These are phyloP conservation scores for Entomophthora muscae DNA, from an alignment of 371 early-diverging fungal genomes.

Conservation along the genomic window DNA sequence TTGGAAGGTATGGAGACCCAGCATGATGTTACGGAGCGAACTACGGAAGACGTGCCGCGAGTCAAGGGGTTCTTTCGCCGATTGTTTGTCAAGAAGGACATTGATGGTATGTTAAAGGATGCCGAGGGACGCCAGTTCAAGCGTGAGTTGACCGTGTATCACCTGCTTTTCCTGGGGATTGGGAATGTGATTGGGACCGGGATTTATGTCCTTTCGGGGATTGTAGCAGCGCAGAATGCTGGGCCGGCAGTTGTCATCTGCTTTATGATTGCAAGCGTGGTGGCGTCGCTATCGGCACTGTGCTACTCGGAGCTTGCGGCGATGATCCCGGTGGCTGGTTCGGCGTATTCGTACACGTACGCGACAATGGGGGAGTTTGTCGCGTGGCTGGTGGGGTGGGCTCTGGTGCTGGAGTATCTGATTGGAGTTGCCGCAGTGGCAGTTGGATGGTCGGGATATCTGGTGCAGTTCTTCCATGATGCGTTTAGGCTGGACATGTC, in stretches of 20 bases:
- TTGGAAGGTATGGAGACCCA: no score
- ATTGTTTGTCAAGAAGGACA: no score
- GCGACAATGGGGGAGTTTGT: conserved; percentile 68
- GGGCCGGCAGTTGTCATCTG: conserved; percentile 67
- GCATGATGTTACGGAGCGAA: no score
- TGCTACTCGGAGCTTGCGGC: conserved; percentile 67
- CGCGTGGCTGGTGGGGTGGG: conserved; percentile 77
- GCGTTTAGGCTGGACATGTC: conserved; percentile 28
- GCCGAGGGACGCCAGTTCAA: no score
- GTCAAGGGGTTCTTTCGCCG: no score
- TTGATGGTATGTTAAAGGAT: no score
- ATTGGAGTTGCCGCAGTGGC: conserved; percentile 51
- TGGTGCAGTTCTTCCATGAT: conserved; percentile 41
- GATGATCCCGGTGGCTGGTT: conserved; percentile 67
- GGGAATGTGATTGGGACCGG: conserved; percentile 60
- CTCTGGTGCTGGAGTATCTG: conserved; percentile 62
- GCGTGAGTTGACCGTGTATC: no score
- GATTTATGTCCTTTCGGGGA: conserved; percentile 24
- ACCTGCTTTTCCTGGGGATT: no score
- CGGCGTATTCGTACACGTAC: no score
- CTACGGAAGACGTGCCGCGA: no score
- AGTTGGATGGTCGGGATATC: conserved; percentile 57
- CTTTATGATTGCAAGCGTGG: conserved; percentile 47
- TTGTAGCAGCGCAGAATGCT: conserved; percentile 50
- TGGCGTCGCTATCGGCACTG: conserved; percentile 47